phyloP scores from a whole-genome alignment of 2,329 filamentous ascomycete genomes.

The Xylaria sp. region DNA sequence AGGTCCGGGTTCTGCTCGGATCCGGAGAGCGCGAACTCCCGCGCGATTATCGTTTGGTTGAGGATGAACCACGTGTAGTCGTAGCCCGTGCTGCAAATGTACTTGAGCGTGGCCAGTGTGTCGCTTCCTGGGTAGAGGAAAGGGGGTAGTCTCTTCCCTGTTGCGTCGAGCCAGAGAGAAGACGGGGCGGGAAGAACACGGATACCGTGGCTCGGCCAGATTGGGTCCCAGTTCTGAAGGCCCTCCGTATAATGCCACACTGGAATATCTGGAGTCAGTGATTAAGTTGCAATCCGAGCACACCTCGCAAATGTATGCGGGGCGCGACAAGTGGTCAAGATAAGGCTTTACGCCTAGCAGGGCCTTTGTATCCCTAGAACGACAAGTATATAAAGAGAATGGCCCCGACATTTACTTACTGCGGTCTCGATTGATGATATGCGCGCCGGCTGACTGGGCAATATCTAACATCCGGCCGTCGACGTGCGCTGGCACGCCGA shows the following conservation, averaged over 20 bases:
- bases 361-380: background rate
- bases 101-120: conserved; percentile 66
- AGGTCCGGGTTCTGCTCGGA: conserved; percentile 73
- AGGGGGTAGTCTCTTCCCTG: conserved; percentile 66
- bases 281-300: background rate
- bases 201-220: conserved; percentile 71
- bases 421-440: conserved; percentile 68
- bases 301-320: background rate
- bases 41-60: conserved; percentile 67
- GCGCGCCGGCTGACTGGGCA: conserved; percentile 62
- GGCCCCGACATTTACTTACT: conserved; percentile 45
- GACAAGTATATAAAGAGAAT: background rate
- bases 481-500: conserved; percentile 72
- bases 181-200: conserved; percentile 70
- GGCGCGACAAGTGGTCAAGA: background rate
- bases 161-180: conserved; percentile 71
- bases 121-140: conserved; percentile 68
- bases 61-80: conserved; percentile 74
- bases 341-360: too few species aligned
- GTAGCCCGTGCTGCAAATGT: conserved; percentile 70
- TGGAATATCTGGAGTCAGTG: background rate
- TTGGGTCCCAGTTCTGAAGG: conserved; percentile 69
- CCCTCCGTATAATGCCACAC: conserved; percentile 76
- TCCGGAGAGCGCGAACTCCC: conserved; percentile 70
- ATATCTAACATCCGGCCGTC: conserved; percentile 72